Conservation (phyloP, 805 yeast species). For the Scheffersomyces lignosus region DNA sequence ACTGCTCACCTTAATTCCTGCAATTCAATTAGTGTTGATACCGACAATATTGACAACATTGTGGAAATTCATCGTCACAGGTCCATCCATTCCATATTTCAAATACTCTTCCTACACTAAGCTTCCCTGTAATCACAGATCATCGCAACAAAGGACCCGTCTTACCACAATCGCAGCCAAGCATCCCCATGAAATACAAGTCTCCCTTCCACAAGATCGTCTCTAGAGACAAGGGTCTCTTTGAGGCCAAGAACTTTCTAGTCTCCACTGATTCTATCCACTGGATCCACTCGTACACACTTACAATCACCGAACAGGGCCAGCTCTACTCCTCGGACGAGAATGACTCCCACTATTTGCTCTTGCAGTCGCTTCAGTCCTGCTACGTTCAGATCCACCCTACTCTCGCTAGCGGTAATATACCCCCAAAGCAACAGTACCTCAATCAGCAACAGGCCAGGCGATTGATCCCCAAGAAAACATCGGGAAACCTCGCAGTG, state of each 20-base stretch:
- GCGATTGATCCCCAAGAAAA: conserved; percentile 5
- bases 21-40: too few relatives aligned
- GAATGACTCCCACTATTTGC: conserved; percentile 25
- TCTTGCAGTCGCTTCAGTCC: conserved; percentile 37
- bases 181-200: conserved; percentile 15
- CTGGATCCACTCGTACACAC: conserved; percentile 33
- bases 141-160: too few relatives aligned
- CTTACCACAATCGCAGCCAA: too few relatives aligned
- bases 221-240: conserved; percentile 33
- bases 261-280: conserved; percentile 38
- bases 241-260: conserved; percentile 31
- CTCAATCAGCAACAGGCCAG: conserved; percentile 6
- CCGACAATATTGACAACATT: too few relatives aligned
- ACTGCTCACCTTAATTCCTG: too few relatives aligned
- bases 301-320: conserved; percentile 34
- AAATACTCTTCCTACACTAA: too few relatives aligned
- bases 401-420: conserved; percentile 13
- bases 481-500: neutral
- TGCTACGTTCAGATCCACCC: conserved; percentile 41
- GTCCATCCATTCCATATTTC: too few relatives aligned
- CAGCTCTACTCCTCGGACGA: conserved; percentile 34
- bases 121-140: too few relatives aligned
- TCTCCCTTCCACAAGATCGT: conserved; percentile 33
- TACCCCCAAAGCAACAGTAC: too few relatives aligned
- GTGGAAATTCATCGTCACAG: too few relatives aligned